phyloP scores from a whole-genome alignment of 2,329 filamentous ascomycete species.

The Exserohilum turcica region DNA sequence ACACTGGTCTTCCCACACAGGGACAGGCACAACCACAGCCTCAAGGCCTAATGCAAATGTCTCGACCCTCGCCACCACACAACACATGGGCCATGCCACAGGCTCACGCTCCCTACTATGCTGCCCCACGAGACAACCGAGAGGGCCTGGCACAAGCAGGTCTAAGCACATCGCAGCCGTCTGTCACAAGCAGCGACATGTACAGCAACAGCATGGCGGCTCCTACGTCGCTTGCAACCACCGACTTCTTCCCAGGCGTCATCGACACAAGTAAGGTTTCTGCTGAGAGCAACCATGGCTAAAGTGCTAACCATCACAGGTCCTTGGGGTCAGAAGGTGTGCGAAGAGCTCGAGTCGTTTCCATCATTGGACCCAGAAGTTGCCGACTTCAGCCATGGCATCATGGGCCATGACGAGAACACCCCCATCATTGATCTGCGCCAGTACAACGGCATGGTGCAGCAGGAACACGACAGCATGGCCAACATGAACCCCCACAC shows the following conservation, averaged over 20 bases:
- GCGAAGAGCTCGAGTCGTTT: conserved; percentile 47
- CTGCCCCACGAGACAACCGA: conserved; percentile 32
- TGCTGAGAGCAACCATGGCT: neutral
- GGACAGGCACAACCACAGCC: conserved; percentile 29
- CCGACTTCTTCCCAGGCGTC: conserved; percentile 44
- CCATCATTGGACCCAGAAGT: conserved; percentile 48
- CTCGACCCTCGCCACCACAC: conserved; percentile 42
- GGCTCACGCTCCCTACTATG: conserved; percentile 40
- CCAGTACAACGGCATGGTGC: conserved; percentile 42
- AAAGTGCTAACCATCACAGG: conserved; percentile 35
- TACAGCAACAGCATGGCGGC: conserved; percentile 31
- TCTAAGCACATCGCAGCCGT: conserved; percentile 29
- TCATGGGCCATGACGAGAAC: conserved; percentile 48
- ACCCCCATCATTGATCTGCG: conserved; percentile 49
- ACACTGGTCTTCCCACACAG: conserved; percentile 34
- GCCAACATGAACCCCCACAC: conserved; percentile 53
- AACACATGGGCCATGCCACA: conserved; percentile 45
- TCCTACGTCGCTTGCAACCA: conserved; percentile 26
- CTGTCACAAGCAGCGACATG: conserved; percentile 26
- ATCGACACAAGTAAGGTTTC: conserved; percentile 47
- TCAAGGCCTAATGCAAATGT: conserved; percentile 30
- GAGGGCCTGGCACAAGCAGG: conserved; percentile 36
- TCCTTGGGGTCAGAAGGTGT: conserved; percentile 49
- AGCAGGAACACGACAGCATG: conserved; percentile 39
- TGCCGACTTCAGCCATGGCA: conserved; percentile 44